A percentile compares a stretch with the other conserved stretches of the same genome.
phyloP scores from a whole-genome alignment of 2,329 filamentous ascomycete species.

The Colletotrichum sp. region DNA sequence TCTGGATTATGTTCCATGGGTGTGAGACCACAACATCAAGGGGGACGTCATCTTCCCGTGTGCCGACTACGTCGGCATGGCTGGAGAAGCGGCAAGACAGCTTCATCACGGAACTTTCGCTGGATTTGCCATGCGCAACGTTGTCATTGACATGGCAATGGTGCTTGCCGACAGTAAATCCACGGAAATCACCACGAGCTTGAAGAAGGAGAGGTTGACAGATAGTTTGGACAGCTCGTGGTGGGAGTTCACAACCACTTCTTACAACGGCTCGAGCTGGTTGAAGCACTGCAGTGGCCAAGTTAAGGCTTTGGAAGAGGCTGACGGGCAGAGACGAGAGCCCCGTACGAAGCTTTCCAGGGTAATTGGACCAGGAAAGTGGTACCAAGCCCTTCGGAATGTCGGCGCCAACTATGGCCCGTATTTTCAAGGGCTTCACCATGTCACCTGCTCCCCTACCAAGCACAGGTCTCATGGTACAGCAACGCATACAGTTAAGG shows the following conservation, averaged over 20 bases:
- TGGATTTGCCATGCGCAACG: constrained; percentile 31
- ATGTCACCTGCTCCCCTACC: neutral
- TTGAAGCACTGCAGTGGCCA: neutral
- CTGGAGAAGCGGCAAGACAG: constrained; percentile 4
- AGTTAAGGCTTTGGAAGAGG: neutral
- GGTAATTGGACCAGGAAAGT: constrained; percentile 11
- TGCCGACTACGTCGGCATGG: neutral
- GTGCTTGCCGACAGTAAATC: constrained; percentile 16
- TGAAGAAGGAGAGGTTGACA: neutral
- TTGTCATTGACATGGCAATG: constrained; percentile 26
- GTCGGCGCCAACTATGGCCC: constrained; percentile 12
- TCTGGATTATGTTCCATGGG: neutral
- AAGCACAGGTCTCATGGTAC: neutral
- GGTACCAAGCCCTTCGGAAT: constrained; percentile 3
- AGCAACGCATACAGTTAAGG: neutral
- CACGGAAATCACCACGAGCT: neutral
- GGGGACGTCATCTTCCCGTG: neutral
- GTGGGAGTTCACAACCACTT: neutral
- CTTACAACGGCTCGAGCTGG: neutral
- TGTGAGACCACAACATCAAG: neutral
- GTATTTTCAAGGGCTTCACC: neutral
- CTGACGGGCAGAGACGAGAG: neutral
- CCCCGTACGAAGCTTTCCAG: constrained; percentile 5
- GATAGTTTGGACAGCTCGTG: neutral
- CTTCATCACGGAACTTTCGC: neutral